phyloP scores from a whole-genome alignment of 1,139 yeast species.

The Kodamaea derodonti region DNA sequence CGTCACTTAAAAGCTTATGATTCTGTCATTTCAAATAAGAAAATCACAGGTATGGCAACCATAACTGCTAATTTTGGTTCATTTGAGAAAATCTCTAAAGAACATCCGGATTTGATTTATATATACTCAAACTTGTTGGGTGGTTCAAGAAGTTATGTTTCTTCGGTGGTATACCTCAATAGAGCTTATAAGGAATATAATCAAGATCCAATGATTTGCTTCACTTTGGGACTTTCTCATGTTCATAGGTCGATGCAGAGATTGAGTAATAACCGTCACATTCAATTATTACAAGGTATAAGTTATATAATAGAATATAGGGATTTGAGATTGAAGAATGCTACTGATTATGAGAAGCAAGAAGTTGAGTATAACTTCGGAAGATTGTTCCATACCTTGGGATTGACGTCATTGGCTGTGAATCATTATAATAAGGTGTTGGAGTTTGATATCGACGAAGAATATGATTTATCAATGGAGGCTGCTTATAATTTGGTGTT shows the following conservation, averaged over 20 bases:
- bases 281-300: conserved; percentile 83
- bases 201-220: conserved; percentile 73
- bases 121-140: conserved; percentile 78
- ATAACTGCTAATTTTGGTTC: conserved; percentile 38
- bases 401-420: conserved; percentile 69
- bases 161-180: conserved; percentile 67
- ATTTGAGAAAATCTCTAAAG: conserved; percentile 25
- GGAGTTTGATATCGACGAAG: conserved; percentile 26
- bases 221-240: conserved; percentile 75
- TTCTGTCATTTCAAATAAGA: conserved; percentile 47
- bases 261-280: conserved; percentile 77
- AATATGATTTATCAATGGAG: conserved; percentile 61
- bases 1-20: conserved; percentile 90
- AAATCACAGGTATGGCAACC: conserved; percentile 76
- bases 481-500: conserved; percentile 82
- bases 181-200: conserved; percentile 61
- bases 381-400: conserved; percentile 78
- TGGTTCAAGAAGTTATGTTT: conserved; percentile 77
- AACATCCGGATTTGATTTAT: conserved; percentile 69
- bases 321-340: conserved; percentile 34
- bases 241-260: conserved; percentile 93
- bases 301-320: conserved; percentile 72
- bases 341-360: conserved; percentile 55
- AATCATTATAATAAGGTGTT: conserved; percentile 69
- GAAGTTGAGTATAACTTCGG: conserved; percentile 85